Base-by-base conservation (phyloP, 2,329 filamentous ascomycete genomes). In the Aspergillus neoniger region DNA sequence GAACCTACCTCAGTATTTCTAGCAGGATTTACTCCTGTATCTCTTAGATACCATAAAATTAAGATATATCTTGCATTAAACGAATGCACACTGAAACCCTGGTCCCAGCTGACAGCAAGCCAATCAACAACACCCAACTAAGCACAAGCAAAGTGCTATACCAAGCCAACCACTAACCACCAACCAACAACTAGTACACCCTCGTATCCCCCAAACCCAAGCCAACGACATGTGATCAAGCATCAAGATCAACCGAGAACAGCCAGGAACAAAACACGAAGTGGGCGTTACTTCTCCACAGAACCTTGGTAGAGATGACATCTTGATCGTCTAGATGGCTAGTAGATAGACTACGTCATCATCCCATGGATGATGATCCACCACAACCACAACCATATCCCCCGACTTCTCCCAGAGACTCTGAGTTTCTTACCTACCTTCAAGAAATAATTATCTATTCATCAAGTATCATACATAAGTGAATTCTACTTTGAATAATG, bases 401-500 rank as follows among this genome's bases (percentile, higher is more conserved):
- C 10, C 41, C 41, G 14, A 19, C 41, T 5, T 44, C 19, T 19
- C 12, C 10, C 12, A 5, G 6, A 21, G 1, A 21, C 41, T 21
- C 2, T 44, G 19, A 44, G 23, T 5, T 23, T 23, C 5, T 2
- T 21, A 17, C 6, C 6, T 21, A 30, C 14, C 41, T 23, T 2
- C 10, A 0, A 12, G 10, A 17, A 21, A 7, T 1, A 12, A 19
- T 10, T 21, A 43, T 12, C 41, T 43, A 44, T 44, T 44, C 9
- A 14, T 10, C 3, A n/a, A 10, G 6, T 21, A 30, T 51, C 23
- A 5, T 19, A 39, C 50, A 30, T 17, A 7, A 2, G 5, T 1
- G 5, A 36, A 2, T 6, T 5, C 32, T 5, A 36, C 32, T 36
- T 14, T 21, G 28, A 39, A 65, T 19, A 9, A 85, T 86, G 83